These are phyloP conservation scores for Clitocybe nebularis DNA, from an alignment of 1,284 basidiomycete genomes.

Conservation along the genomic window DNA sequence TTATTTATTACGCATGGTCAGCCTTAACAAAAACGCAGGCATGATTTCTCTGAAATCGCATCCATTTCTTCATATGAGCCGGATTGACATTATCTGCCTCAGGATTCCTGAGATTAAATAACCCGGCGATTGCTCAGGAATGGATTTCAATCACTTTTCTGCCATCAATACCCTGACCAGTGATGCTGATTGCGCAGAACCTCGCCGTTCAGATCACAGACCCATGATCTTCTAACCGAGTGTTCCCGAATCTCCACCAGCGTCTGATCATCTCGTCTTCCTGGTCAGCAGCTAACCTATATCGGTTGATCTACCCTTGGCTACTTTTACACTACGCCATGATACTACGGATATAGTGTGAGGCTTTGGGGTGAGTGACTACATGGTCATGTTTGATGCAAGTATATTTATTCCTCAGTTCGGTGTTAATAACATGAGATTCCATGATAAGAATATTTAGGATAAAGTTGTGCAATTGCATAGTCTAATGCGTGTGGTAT, in stretches of 20 bases:
- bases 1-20: too few relatives aligned
- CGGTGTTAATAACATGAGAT: slow-evolving; percentile 1
- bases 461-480: neutral
- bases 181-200: neutral
- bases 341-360: neutral
- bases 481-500: slow-evolving; percentile 1
- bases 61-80: neutral
- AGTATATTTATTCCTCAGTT: neutral
- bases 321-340: slow-evolving; percentile 1
- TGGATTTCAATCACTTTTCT: slow-evolving; percentile 1
- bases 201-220: slow-evolving; percentile 4
- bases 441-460: neutral
- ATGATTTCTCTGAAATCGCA: too few relatives aligned
- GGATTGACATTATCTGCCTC: neutral
- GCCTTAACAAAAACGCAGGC: too few relatives aligned
- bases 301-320: neutral
- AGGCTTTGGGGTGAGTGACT: too few relatives aligned
- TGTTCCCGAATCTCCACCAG: slow-evolving; percentile 1
- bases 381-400: too few relatives aligned
- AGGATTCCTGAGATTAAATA: neutral
- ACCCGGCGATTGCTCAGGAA: neutral
- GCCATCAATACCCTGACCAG: neutral
- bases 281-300: slow-evolving; percentile 1
- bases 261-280: neutral
- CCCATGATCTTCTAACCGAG: slow-evolving; percentile 10